Evolutionary conservation across 805 yeast genomes (phyloP), one percentile per base, ranked within the genome.

Genomic region (Yamadazyma scolyti): DNA sequence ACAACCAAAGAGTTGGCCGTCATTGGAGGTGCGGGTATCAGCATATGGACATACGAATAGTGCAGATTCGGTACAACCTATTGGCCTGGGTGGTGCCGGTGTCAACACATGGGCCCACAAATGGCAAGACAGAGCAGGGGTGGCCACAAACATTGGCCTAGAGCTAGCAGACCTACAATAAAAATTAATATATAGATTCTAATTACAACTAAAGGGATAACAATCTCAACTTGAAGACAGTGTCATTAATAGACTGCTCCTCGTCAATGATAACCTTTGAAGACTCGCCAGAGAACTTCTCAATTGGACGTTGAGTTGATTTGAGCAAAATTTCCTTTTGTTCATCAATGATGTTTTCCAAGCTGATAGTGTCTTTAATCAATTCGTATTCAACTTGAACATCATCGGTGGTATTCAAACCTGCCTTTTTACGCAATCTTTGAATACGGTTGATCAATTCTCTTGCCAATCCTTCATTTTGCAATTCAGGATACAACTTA

Each of bases 381-480:
- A 88, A 56, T 42, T 76, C 65, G 62, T 85, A 85, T 62, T 90
- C 88, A 38, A 93, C 96, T 42, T 75, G 60, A 30, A 93, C 94
- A 47, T 93, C 98, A 56, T 93, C 98, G 26, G 97, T 90, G 40
- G 95, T 89, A 54, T 84, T 84, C 53, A 93, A 73, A 20, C 96
- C 95, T 43, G 85, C 88, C 75, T 89, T 88, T 82, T 93, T 93
- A 67, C 99, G 83, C 56, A 89, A 77, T 61, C 96, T 82, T 73
- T 93, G 99, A 46, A 93, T 87, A 65, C 98, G 88, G 76, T 93
- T 93, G 53, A 93, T 77, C 54, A 93, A 73, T 63, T 93, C 97
- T 71, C 99, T 86, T 5, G 96, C 96, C 48, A 85, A 71, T 59
- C 97, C 97, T 68, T 93, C 97, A 28, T 85, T 79, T 65, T 82